Conservation (phyloP, 768 basidiomycete species). For the Mrakia blollopis region DNA sequence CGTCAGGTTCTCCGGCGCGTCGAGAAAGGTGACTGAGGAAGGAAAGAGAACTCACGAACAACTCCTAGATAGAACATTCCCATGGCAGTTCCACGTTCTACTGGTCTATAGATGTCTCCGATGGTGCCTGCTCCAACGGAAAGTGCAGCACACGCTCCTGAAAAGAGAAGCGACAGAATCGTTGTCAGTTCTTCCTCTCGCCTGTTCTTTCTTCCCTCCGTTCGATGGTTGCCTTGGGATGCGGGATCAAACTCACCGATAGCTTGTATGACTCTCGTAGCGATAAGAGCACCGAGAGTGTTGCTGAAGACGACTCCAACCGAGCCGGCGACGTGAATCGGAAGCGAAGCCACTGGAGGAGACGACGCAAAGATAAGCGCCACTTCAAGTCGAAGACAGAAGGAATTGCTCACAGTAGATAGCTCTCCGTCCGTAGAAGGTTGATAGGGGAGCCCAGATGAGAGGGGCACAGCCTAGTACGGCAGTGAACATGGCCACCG, state of each 20-base stretch:
- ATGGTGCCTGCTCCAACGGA: conserved; percentile 55
- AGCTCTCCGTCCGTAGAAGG: conserved; percentile 57
- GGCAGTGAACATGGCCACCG: conserved; percentile 51
- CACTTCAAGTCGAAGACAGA: not conserved
- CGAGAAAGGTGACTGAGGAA: not conserved
- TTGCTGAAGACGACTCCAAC: conserved; percentile 55
- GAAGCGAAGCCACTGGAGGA: conserved; percentile 50
- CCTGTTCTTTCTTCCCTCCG: not conserved
- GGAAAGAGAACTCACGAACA: not conserved
- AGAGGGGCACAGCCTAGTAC: conserved; percentile 51
- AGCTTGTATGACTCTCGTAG: conserved; percentile 62
- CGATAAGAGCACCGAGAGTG: conserved; percentile 52
- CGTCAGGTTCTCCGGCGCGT: not conserved
- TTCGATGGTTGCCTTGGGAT: not conserved
- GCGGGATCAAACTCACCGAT: conserved; percentile 46
- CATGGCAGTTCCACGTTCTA: conserved; percentile 19
- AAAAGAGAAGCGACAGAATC: not conserved
- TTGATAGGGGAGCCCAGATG: conserved; percentile 54
- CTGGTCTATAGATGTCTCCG: conserved; percentile 40
- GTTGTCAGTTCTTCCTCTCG: not conserved
- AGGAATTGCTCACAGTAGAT: not conserved
- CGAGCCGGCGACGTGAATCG: conserved; percentile 57
- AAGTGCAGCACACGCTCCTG: conserved; percentile 44
- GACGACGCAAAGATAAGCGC: too few species aligned
- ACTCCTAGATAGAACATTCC: conserved; percentile 26